Conservation (phyloP, 2,329 filamentous ascomycete species). For the Colletotrichum shisoi region DNA sequence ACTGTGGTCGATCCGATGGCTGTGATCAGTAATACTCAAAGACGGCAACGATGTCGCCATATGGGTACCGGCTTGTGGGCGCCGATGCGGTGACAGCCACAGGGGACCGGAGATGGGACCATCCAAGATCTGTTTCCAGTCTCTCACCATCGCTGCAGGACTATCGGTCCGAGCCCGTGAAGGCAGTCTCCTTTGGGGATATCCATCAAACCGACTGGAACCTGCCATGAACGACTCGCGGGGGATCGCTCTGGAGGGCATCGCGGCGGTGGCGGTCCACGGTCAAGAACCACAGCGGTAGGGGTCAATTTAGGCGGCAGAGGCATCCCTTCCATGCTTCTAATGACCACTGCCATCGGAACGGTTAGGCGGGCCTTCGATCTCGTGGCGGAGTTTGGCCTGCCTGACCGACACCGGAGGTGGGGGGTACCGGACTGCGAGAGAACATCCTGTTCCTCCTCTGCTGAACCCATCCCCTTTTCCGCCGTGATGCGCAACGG, state of each 20-base stretch:
- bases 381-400: background rate
- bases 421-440: background rate
- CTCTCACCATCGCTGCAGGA: background rate
- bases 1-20: slow-evolving; percentile 14
- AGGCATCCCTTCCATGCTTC: background rate
- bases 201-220: background rate
- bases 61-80: slow-evolving; percentile 7
- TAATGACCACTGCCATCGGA: slow-evolving; percentile 8
- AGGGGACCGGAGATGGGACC: background rate
- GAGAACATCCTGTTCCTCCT: slow-evolving; percentile 1
- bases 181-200: slow-evolving; percentile 1
- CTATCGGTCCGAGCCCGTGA: slow-evolving; percentile 14
- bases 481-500: slow-evolving; percentile 4
- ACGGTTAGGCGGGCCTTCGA: background rate
- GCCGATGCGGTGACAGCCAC: slow-evolving; percentile 25
- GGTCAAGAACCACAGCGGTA: background rate
- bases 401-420: background rate
- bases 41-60: background rate
- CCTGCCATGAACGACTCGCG: background rate
- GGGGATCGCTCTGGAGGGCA: background rate
- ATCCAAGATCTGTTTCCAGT: background rate
- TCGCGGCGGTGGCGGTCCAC: background rate
- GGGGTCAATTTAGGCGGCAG: background rate
- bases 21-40: slow-evolving; percentile 20
- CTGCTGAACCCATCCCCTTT: background rate